phyloP scores from a whole-genome alignment of 108 stramenopile genomes.

The Mediolabrus comicus region DNA sequence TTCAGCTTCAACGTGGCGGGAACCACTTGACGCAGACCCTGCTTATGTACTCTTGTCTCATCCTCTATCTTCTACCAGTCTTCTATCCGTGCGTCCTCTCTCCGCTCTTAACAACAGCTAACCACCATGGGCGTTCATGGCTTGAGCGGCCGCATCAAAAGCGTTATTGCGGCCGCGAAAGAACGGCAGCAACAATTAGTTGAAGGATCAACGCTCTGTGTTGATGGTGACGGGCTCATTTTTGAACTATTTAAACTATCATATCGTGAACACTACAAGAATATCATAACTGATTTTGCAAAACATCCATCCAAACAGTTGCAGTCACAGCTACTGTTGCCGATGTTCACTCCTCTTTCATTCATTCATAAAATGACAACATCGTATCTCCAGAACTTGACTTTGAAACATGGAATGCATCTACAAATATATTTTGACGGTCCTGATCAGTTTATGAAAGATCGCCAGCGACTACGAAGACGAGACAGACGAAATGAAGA shows the following conservation, averaged over 20 bases:
- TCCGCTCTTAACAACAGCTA: no score
- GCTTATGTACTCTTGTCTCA: no score
- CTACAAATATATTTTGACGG: slow-evolving; percentile 64
- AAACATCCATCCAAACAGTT: not conserved
- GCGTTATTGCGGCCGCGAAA: not conserved
- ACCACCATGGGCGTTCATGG: not conserved
- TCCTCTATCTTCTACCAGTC: no score
- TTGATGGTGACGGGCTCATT: slow-evolving; percentile 68
- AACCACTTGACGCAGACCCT: no score
- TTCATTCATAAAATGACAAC: slow-evolving; percentile 44
- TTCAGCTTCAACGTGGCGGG: no score
- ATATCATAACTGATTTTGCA: slow-evolving; percentile 1
- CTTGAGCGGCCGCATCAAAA: not conserved
- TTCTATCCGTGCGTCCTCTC: no score
- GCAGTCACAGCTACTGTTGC: slow-evolving; percentile 32
- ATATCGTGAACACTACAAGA: slow-evolving; percentile 39
- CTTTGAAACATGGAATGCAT: slow-evolving; percentile 17
- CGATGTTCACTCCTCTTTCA: slow-evolving; percentile 48
- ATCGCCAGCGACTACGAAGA: slow-evolving; percentile 19
- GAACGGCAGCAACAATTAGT: not conserved
- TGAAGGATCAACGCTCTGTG: slow-evolving; percentile 33
- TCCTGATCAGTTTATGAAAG: slow-evolving; percentile 43
- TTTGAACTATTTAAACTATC: slow-evolving; percentile 56
- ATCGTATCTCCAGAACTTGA: slow-evolving; percentile 40
- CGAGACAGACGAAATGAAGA: slow-evolving; percentile 19